These are phyloP conservation scores for Glonium stellatum DNA, from an alignment of 495 filamentous ascomycete species.

Conservation along the genomic window DNA sequence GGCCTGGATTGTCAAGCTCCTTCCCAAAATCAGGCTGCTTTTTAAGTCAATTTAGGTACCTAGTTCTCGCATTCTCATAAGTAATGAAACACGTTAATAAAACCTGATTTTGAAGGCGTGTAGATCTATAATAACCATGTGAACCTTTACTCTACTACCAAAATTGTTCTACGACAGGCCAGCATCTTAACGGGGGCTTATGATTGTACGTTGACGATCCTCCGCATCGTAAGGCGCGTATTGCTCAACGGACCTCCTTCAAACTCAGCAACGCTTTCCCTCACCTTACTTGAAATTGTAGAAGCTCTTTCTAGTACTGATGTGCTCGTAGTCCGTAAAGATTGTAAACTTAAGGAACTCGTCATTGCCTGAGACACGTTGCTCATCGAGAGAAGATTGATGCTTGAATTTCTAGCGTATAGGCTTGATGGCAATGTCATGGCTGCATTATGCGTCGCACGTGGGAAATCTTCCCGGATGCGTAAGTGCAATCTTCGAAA, in stretches of 20 bases:
- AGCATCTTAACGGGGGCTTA: too few relatives aligned
- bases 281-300: not conserved
- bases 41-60: too few relatives aligned
- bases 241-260: slow-evolving; percentile 2
- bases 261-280: not conserved
- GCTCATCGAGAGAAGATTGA: slow-evolving; percentile 1
- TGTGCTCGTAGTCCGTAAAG: slow-evolving; percentile 4
- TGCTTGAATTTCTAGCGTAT: not conserved
- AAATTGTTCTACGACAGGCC: too few relatives aligned
- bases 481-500: not conserved
- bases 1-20: too few relatives aligned
- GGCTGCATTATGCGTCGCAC: not conserved
- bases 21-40: too few relatives aligned
- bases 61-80: too few relatives aligned
- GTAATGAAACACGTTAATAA: too few relatives aligned
- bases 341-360: slow-evolving; percentile 8
- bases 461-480: not conserved
- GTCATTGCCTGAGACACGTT: slow-evolving; percentile 10
- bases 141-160: too few relatives aligned
- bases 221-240: not conserved
- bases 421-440: not conserved
- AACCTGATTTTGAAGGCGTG: too few relatives aligned
- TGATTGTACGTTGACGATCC: not conserved
- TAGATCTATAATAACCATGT: too few relatives aligned
- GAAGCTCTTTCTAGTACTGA: slow-evolving; percentile 3